Conservation (phyloP, 192 early-diverging fungal species). For the Tieghemiomyces parasiticus region DNA sequence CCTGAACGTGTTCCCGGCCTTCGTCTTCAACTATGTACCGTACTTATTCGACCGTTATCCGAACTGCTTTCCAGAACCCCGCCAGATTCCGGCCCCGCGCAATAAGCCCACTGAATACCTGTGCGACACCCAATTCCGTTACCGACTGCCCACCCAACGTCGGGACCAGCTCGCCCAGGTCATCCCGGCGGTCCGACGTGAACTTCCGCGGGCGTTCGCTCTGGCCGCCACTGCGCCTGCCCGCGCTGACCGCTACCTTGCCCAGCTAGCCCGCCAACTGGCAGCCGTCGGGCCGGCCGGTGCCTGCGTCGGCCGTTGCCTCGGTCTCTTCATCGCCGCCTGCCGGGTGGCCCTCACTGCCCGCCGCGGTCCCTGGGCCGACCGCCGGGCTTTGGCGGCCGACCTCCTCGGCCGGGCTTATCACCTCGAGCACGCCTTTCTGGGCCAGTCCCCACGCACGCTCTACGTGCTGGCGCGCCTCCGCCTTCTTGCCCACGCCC, state of each 20-base stretch:
- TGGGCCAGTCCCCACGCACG: constrained; percentile 24
- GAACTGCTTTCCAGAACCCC: constrained; percentile 41
- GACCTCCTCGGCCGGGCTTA: constrained; percentile 28
- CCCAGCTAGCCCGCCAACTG: not conserved
- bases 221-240: not conserved
- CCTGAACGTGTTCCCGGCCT: constrained; percentile 43
- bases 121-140: not conserved
- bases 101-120: constrained; percentile 3
- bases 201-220: not conserved
- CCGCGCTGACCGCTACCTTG: not conserved
- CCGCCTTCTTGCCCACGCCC: constrained; percentile 30
- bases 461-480: constrained; percentile 28
- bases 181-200: not conserved
- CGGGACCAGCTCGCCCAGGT: not conserved
- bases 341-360: not conserved
- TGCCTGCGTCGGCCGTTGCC: not conserved
- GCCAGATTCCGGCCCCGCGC: not conserved
- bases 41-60: constrained; percentile 63
- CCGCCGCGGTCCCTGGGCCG: constrained; percentile 17
- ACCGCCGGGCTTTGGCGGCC: constrained; percentile 21
- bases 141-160: not conserved
- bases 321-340: not conserved
- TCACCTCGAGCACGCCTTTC: constrained; percentile 31
- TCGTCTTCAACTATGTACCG: constrained; percentile 52
- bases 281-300: no score